Evolutionary conservation across 805 yeast genomes (phyloP).

Genomic region (Babjeviella inositovora): DNA sequence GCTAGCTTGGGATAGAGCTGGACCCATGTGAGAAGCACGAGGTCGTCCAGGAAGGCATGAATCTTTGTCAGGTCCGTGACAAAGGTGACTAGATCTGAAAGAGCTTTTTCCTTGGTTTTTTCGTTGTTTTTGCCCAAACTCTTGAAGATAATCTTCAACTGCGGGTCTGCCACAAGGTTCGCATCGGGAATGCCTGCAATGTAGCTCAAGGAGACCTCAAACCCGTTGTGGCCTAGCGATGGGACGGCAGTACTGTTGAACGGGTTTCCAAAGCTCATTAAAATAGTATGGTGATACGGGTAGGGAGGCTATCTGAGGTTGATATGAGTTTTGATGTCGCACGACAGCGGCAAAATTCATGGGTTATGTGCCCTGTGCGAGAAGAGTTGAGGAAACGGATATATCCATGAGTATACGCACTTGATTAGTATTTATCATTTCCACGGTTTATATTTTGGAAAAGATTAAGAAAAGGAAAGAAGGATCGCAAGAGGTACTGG

Average conservation of each 20-base stretch:
- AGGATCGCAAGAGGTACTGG: too few species aligned
- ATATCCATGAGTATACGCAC: too few species aligned
- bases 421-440: too few species aligned
- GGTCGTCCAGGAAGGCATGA: constrained; percentile 36
- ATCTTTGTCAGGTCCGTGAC: too few species aligned
- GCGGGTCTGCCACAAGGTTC: constrained; percentile 21
- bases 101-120: constrained; percentile 73
- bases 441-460: too few species aligned
- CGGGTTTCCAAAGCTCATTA: constrained; percentile 1
- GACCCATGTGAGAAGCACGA: constrained; percentile 49
- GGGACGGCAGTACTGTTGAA: neutral
- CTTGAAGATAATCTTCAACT: constrained; percentile 52
- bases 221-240: constrained; percentile 14
- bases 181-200: constrained; percentile 71
- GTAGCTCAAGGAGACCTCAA: constrained; percentile 54
- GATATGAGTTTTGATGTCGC: too few species aligned
- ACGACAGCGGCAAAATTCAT: too few species aligned
- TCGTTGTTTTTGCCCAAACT: constrained; percentile 64
- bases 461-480: too few species aligned
- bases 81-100: constrained; percentile 30
- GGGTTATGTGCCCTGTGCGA: too few species aligned
- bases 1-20: constrained; percentile 74
- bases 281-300: too few species aligned
- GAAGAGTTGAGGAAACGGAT: too few species aligned
- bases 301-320: too few species aligned